These are phyloP conservation scores for Coniferiporia sulphurascens DNA, from an alignment of 1,284 basidiomycete genomes.

Conservation along the genomic window DNA sequence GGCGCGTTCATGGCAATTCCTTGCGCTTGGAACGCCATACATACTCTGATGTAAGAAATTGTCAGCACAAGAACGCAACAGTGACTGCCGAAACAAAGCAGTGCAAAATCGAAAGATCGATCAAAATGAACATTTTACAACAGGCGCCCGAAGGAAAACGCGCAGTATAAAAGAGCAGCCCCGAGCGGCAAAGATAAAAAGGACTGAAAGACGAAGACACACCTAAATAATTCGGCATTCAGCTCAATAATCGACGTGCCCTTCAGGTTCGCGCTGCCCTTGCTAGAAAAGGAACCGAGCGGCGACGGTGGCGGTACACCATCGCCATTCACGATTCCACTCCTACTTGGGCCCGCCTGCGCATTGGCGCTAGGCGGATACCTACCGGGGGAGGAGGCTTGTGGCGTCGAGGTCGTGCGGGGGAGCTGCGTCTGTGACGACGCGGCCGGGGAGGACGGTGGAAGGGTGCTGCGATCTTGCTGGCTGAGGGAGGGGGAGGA, in stretches of 20 bases:
- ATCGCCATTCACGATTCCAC: background rate
- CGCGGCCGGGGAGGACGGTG: background rate
- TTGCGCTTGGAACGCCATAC: slow-evolving; percentile 51
- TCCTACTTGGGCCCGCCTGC: slow-evolving; percentile 9
- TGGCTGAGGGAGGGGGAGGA: too few species aligned
- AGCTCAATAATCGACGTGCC: slow-evolving; percentile 56
- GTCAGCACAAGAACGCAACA: background rate
- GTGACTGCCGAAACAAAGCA: background rate
- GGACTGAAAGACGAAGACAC: slow-evolving; percentile 22
- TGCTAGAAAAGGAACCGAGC: background rate
- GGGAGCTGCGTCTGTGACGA: slow-evolving; percentile 6
- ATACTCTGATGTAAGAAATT: slow-evolving; percentile 35
- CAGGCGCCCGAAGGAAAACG: background rate
- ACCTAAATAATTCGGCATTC: slow-evolving; percentile 65
- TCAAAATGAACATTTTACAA: background rate
- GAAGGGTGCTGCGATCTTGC: background rate
- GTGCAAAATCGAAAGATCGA: background rate
- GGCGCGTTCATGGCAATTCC: slow-evolving; percentile 45
- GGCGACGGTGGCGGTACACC: too few species aligned
- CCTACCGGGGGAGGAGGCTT: slow-evolving; percentile 1
- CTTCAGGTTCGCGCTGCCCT: slow-evolving; percentile 30
- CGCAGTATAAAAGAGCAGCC: background rate
- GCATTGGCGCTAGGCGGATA: background rate
- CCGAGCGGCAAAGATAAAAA: slow-evolving; percentile 15
- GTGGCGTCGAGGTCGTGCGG: background rate